These are phyloP conservation scores for Ceratobasidium sp. DNA, from an alignment of 1,284 basidiomycete genomes.

Conservation along the genomic window DNA sequence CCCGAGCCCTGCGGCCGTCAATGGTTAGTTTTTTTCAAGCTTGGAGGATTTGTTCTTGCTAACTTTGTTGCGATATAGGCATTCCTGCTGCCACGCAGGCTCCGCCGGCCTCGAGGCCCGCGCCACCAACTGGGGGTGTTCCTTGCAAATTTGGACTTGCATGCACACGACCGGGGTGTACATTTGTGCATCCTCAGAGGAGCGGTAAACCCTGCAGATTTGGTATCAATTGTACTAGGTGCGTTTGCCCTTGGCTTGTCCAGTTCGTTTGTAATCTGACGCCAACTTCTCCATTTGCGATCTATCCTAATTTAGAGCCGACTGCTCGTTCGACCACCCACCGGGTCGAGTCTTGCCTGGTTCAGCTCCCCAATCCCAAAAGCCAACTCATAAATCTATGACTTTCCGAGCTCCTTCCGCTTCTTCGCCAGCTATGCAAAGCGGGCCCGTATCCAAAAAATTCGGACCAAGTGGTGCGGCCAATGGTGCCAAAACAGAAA, in stretches of 20 bases:
- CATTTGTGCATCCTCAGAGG: slow-evolving; percentile 73
- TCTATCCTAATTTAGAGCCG: slow-evolving; percentile 55
- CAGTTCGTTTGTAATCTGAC: not conserved
- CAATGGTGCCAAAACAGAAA: slow-evolving; percentile 1
- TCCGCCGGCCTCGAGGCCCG: slow-evolving; percentile 33
- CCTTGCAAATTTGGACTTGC: slow-evolving; percentile 80
- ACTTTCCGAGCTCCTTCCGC: slow-evolving; percentile 34
- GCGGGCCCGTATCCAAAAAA: slow-evolving; percentile 38
- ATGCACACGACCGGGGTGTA: slow-evolving; percentile 80
- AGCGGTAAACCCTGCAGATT: slow-evolving; percentile 72
- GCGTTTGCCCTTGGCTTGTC: slow-evolving; percentile 23
- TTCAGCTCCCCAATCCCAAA: slow-evolving; percentile 14
- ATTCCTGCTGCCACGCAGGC: slow-evolving; percentile 48
- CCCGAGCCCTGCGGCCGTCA: slow-evolving; percentile 84
- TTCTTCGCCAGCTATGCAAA: slow-evolving; percentile 23
- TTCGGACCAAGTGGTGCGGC: slow-evolving; percentile 31
- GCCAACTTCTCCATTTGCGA: not conserved
- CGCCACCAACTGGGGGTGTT: slow-evolving; percentile 56
- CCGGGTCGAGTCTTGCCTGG: slow-evolving; percentile 80
- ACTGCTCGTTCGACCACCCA: slow-evolving; percentile 83
- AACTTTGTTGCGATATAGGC: slow-evolving; percentile 41
- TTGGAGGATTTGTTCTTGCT: not conserved
- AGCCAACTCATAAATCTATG: slow-evolving; percentile 41
- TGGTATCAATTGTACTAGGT: slow-evolving; percentile 79
- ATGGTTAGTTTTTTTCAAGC: slow-evolving; percentile 51